These are phyloP conservation scores for Coleophoma crateriformis DNA, from an alignment of 2,329 filamentous ascomycete species.

Conservation along the genomic window DNA sequence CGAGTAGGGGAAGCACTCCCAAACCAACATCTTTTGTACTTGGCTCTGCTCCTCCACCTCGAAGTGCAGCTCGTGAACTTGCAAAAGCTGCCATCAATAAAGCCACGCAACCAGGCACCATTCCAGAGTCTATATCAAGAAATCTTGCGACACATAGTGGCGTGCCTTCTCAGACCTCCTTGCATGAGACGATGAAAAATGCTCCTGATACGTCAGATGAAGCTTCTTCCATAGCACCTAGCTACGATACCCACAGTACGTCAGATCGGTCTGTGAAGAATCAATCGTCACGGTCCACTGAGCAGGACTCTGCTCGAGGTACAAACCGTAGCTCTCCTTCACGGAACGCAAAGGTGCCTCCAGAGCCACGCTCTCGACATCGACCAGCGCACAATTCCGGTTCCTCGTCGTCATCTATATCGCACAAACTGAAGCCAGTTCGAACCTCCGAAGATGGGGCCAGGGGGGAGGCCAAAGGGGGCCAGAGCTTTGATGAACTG, in stretches of 20 bases:
- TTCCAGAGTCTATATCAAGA: slow-evolving; percentile 3
- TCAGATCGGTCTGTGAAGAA: slow-evolving; percentile 8
- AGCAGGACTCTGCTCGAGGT: slow-evolving; percentile 8
- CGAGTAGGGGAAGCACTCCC: not conserved
- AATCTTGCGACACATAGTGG: slow-evolving; percentile 7
- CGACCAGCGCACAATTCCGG: slow-evolving; percentile 36
- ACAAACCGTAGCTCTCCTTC: slow-evolving; percentile 7
- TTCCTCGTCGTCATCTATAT: slow-evolving; percentile 40
- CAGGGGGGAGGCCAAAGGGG: slow-evolving; percentile 47
- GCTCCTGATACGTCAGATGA: slow-evolving; percentile 24
- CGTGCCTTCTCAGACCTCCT: slow-evolving; percentile 24
- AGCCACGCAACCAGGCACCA: slow-evolving; percentile 1
- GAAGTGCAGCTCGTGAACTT: slow-evolving; percentile 5
- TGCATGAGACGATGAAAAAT: slow-evolving; percentile 26
- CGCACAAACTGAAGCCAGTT: slow-evolving; percentile 42
- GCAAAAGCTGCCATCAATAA: not conserved
- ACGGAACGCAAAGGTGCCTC: slow-evolving; percentile 5
- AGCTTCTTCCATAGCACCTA: slow-evolving; percentile 16
- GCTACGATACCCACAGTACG: slow-evolving; percentile 9
- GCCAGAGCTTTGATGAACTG: slow-evolving; percentile 69
- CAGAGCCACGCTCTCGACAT: slow-evolving; percentile 9
- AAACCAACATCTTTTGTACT: slow-evolving; percentile 15
- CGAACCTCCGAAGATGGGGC: slow-evolving; percentile 54
- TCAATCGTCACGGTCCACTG: slow-evolving; percentile 7
- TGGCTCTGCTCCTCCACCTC: slow-evolving; percentile 17